These are phyloP conservation scores for Pythium apleroticum DNA, from an alignment of 352 stramenopile genomes.

Conservation along the genomic window DNA sequence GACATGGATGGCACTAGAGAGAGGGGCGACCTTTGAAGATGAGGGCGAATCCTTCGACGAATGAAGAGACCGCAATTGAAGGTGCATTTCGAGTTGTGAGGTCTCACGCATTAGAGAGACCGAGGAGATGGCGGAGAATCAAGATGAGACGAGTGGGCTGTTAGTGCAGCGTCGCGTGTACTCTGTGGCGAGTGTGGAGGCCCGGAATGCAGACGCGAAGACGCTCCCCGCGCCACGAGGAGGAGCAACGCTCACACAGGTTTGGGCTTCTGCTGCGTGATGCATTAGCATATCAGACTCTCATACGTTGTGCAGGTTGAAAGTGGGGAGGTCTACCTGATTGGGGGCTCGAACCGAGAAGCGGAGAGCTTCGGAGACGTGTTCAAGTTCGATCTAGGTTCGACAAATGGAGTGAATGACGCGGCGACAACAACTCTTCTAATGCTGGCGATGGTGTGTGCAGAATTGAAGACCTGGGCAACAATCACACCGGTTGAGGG, in stretches of 20 bases:
- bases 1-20: not conserved
- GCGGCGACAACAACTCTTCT: not conserved
- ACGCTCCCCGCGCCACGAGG: conserved; percentile 32
- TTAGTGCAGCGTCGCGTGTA: not conserved
- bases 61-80: not conserved
- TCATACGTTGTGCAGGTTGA: not conserved
- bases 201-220: not conserved
- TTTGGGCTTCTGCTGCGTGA: conserved; percentile 20
- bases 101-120: not conserved
- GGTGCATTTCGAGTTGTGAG: not conserved
- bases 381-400: conserved; percentile 53
- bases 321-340: conserved; percentile 48
- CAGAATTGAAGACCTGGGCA: conserved; percentile 30
- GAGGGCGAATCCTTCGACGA: conserved; percentile 1
- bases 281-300: not conserved
- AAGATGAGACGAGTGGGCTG: not conserved
- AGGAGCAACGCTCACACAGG: conserved; percentile 58
- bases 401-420: not conserved
- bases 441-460: not conserved
- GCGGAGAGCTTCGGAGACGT: conserved; percentile 56
- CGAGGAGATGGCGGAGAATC: not conserved
- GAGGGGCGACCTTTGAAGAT: conserved; percentile 1
- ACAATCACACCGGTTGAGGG: conserved; percentile 18
- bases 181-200: not conserved
- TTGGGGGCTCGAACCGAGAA: conserved; percentile 59